Evolutionary conservation across 2,329 filamentous ascomycete species (phyloP), one percentile per base, ranked within the genome.

Genomic region (Falciphora oryzae): DNA sequence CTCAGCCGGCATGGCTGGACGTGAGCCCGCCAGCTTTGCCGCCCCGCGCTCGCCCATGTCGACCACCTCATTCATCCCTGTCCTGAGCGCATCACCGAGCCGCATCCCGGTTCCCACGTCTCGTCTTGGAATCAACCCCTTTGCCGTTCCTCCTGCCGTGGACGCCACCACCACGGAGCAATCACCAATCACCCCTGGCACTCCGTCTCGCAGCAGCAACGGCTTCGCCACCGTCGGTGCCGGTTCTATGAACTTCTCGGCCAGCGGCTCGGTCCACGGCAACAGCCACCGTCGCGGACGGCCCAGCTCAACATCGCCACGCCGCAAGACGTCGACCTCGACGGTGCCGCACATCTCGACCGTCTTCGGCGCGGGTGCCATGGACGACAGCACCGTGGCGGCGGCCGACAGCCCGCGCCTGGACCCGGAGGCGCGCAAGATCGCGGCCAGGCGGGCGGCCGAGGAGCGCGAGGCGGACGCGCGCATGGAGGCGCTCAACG

Each of bases 381-480:
- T 28, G 65, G 32, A 63, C 59, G 56, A 63, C 64, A 62, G 29
- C 22, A 35, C 60, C 4, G 60, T 44, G 14, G 60, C 50, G n/a
- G 69, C 68, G 44, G 67, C 70, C 6, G 69, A 69, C 27, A 85
- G 81, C 68, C 84, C 84, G 6, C 77, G 83, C 3, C 75, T 87
- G 4, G 77, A 84, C 71, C 75, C 81, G 27, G 92, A 97, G 71
- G 91, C 91, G 8, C 89, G 89, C 72, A 84, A 85, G 59, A 85
- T 93, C 65, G 88, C 92, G 7, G 87, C 88, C n/a, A 84, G 86
- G 72, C 85, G 89, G 68, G 81, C 87, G 29, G 85, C 86, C 62
- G 90, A 91, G 65, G 92, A 97, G 70, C 82, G 87, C 59, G 89
- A 93, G 70, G 85, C 91, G 10, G 93, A 98, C 70, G 86, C 88